Base-by-base conservation (phyloP, 169 alveolate species). In the Theileria annulata region DNA sequence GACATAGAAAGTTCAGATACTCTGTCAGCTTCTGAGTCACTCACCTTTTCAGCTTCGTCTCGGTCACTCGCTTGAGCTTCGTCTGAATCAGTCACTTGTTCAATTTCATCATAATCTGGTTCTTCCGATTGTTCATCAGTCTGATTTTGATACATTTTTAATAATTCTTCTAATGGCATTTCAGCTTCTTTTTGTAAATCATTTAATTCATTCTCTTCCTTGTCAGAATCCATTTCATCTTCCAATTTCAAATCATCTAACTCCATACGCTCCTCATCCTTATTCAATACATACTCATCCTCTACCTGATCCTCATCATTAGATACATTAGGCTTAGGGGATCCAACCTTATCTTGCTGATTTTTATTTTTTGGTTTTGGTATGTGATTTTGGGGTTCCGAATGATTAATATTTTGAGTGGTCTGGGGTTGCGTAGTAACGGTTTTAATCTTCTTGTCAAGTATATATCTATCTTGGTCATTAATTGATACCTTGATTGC, bases 401-500 rank as follows among this genome's bases (percentile, higher is more conserved):
- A 15, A 8, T 71, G 68, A 58, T 37, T 47, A 23, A 59, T 9
- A 25, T 67, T 21, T 59, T 28, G 47, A 10, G 28, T 23, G 42
- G 42, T 66, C 6, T 28, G 47, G 56, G 13, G 6, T 59, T 28
- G 25, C 27, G 54, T 77, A 5, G 25, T 0, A 15, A n/a, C 58
- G 13, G 30, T 75, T 56, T 59, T 25, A 3, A 54, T 59, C 25
- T 72, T 48, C 51, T 59, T 56, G 37, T 59, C 33, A 13, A 62
- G 15, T 54, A 58, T 84, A n/a, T 42, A 68, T 23, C 76, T 63
- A 19, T 33, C 60, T 15, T 25, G 37, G 68, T 84, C 60, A 13
- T 63, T 35, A 13, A 73, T 78, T 19, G 90, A 76, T 15, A 84
- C 42, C 70, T 90, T 90, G 25, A 90, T 90, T 3, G 94, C 94